phyloP scores from a whole-genome alignment of 768 basidiomycete species.

The Suillus clintonianus region DNA sequence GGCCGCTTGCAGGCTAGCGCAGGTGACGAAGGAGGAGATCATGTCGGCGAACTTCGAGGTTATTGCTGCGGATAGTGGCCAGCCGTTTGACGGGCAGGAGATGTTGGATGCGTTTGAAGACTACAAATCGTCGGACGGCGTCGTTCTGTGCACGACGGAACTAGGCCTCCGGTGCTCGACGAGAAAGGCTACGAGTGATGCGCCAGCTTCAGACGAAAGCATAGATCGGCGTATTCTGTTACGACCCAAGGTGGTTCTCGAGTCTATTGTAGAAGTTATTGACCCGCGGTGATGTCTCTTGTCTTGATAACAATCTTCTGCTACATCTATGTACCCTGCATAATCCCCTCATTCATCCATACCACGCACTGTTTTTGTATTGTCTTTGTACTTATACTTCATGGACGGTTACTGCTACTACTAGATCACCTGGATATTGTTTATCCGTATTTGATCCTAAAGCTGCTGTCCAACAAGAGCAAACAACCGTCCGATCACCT shows the following conservation, averaged over 20 bases:
- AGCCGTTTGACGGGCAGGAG: constrained; percentile 46
- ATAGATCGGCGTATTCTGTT: constrained; percentile 63
- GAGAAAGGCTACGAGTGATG: constrained; percentile 33
- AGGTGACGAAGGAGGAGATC: constrained; percentile 70
- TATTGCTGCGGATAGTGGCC: constrained; percentile 56
- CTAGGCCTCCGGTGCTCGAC: constrained; percentile 70
- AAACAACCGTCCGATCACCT: not conserved
- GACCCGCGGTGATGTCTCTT: constrained; percentile 31
- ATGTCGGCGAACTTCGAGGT: constrained; percentile 79
- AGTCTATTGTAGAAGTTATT: constrained; percentile 61
- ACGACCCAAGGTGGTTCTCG: constrained; percentile 75
- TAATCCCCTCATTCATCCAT: not conserved
- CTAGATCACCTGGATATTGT: constrained; percentile 4
- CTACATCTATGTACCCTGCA: not conserved
- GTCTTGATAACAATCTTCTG: not conserved
- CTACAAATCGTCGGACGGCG: constrained; percentile 49
- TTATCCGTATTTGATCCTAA: constrained; percentile 9
- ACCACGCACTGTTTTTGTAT: constrained; percentile 3
- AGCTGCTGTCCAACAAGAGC: not conserved
- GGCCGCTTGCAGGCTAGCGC: constrained; percentile 62
- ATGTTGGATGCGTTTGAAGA: constrained; percentile 70
- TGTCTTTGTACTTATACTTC: constrained; percentile 19
- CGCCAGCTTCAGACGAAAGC: constrained; percentile 38
- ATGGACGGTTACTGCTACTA: constrained; percentile 8
- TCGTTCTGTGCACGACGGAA: constrained; percentile 70